Base-by-base conservation (phyloP, 169 alveolate genomes). In the Cryptosporidium parvum region DNA sequence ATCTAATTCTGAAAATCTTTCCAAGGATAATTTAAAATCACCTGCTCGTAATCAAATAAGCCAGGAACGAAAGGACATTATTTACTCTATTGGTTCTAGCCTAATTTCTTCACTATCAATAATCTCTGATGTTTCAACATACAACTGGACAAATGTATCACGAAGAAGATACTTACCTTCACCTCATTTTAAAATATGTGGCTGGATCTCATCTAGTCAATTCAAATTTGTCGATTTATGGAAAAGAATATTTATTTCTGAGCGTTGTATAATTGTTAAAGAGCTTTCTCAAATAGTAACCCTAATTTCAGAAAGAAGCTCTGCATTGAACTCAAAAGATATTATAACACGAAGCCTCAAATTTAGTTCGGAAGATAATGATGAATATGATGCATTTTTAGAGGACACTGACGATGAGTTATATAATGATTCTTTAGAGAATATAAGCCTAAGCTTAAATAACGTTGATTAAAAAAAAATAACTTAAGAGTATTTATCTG, bases 161-260 rank as follows among this genome's bases (percentile, higher is more conserved):
- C 89, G 89, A 26, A 59, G 89, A 62, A 80, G 89, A 67, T 80
- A 62, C 62, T 26, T 80, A 23, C 80, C 89, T 23, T 80, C 89
- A 39, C 89, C 89, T 44, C 75, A 80, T 44, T 80, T 29, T 23
- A 53, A 80, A 80, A 35, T 80, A 16, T 80, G 89, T 62, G 89
- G 89, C 4, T 80, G 89, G 89, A 80, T 80, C 21, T 42, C 80
- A 42, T 80, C 89, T 14, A 44, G n/a, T 7, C 89, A 80, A 80
- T 65, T 45, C 52, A 80, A 80, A 37, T 80, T 80, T 44, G 62
- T 45, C 42, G 89, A 80, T 42, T 39, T 23, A n/a, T 80, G 89
- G 89, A 65, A 42, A 26, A 35, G 59, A 37, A 80, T 80, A 61
- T 80, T 80, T 9, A n/a, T 39, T 5, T 26, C 62, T 21, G 89